These are phyloP conservation scores for Petunia axillaris DNA, from an alignment of 257 asterid genomes.

Conservation along the genomic window DNA sequence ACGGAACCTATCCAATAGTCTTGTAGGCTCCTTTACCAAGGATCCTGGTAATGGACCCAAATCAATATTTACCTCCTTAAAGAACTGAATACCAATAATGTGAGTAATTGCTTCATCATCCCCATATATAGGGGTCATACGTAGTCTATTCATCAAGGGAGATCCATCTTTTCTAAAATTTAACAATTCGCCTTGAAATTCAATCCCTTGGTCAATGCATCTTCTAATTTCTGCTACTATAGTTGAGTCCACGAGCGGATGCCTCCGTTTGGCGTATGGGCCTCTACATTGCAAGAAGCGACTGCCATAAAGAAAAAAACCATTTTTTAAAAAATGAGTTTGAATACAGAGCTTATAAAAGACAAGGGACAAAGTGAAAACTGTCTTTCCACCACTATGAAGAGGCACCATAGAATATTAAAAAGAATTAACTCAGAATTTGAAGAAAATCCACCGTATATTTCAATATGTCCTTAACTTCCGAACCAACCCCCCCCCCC, in stretches of 20 bases:
- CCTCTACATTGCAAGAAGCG: conserved; percentile 64
- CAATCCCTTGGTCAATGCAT: conserved; percentile 53
- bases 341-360: not conserved
- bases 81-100: conserved; percentile 77
- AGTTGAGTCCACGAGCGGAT: conserved; percentile 50
- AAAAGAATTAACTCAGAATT: not conserved
- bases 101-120: conserved; percentile 52
- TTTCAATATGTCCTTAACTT: too few species aligned
- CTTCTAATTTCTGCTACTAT: conserved; percentile 55
- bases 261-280: conserved; percentile 60
- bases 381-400: not conserved
- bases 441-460: not conserved
- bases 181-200: conserved; percentile 57
- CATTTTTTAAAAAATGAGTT: not conserved
- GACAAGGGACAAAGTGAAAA: not conserved
- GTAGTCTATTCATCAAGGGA: conserved; percentile 56
- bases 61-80: conserved; percentile 68
- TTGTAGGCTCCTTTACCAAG: conserved; percentile 58
- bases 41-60: conserved; percentile 84
- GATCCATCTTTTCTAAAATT: conserved; percentile 62
- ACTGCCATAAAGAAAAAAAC: conserved; percentile 37
- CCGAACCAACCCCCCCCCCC: too few species aligned
- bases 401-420: not conserved
- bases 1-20: conserved; percentile 51
- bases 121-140: conserved; percentile 55